These are phyloP conservation scores for Trichoderma endophyticum DNA, from an alignment of 2,329 filamentous ascomycete genomes.

Conservation along the genomic window DNA sequence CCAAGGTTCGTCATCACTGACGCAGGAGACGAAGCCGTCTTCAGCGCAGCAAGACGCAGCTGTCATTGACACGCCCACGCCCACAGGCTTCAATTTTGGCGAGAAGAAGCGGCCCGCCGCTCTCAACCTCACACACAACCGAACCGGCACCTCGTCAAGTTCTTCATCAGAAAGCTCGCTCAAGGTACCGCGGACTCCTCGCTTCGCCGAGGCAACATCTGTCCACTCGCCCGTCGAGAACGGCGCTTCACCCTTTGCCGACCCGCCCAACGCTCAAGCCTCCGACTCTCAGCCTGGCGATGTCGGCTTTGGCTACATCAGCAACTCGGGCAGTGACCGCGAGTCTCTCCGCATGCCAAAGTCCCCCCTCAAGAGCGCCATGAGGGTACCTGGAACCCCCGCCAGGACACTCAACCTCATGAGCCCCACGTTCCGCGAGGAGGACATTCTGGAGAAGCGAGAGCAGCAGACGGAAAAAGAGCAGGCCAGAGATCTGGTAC, in stretches of 20 bases:
- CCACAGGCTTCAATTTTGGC: constrained; percentile 27
- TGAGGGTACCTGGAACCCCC: constrained; percentile 82
- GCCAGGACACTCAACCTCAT: constrained; percentile 73
- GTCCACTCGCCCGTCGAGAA: constrained; percentile 72
- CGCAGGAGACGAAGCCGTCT: neutral
- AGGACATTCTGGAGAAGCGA: constrained; percentile 80
- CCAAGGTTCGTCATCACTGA: constrained; percentile 37
- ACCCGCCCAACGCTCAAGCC: constrained; percentile 51
- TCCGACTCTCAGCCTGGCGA: constrained; percentile 73
- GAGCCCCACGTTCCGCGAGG: constrained; percentile 88
- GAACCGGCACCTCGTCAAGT: constrained; percentile 49
- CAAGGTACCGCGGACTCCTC: constrained; percentile 69
- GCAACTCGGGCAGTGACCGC: constrained; percentile 52
- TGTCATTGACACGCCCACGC: constrained; percentile 24
- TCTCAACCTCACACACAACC: constrained; percentile 50
- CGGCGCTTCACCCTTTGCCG: constrained; percentile 54
- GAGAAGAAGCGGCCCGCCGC: constrained; percentile 57
- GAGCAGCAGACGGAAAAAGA: constrained; percentile 80
- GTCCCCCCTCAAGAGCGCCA: constrained; percentile 82
- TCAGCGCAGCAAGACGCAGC: neutral
- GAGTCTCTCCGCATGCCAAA: constrained; percentile 62
- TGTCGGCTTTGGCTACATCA: constrained; percentile 90
- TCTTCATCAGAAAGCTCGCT: constrained; percentile 54
- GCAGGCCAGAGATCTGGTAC: constrained; percentile 82
- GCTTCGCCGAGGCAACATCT: constrained; percentile 77